These are phyloP conservation scores for Penicillium sp. DNA, from an alignment of 2,329 filamentous ascomycete genomes.

Conservation along the genomic window DNA sequence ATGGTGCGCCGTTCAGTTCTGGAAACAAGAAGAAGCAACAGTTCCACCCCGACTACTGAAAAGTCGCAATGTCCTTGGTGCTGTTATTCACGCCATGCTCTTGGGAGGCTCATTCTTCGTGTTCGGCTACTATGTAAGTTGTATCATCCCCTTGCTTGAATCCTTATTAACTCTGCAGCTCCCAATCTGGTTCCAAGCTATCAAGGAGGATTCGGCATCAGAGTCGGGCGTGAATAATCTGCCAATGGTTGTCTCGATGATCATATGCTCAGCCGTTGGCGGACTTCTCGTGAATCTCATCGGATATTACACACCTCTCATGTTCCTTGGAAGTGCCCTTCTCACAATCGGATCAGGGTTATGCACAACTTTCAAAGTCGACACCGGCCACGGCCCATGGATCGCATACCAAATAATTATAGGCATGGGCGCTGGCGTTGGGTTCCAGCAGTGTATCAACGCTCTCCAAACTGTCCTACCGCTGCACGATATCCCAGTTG, in stretches of 20 bases:
- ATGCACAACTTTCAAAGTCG: slow-evolving; percentile 32
- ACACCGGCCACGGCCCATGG: slow-evolving; percentile 29
- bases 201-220: slow-evolving; percentile 32
- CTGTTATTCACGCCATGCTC: slow-evolving; percentile 42
- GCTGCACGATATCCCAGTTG: slow-evolving; percentile 33
- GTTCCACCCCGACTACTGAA: slow-evolving; percentile 45
- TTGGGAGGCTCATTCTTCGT: slow-evolving; percentile 44
- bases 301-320: slow-evolving; percentile 42
- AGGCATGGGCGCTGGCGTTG: slow-evolving; percentile 35
- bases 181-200: slow-evolving; percentile 44
- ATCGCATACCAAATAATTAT: slow-evolving; percentile 39
- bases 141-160: too few species aligned
- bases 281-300: slow-evolving; percentile 30
- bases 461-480: slow-evolving; percentile 35
- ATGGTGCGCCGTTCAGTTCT: slow-evolving; percentile 38
- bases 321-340: slow-evolving; percentile 30
- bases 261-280: slow-evolving; percentile 30
- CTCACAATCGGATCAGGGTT: slow-evolving; percentile 34
- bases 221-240: slow-evolving; percentile 38
- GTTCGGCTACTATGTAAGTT: slow-evolving; percentile 43
- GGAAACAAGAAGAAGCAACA: slow-evolving; percentile 41
- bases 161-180: slow-evolving; percentile 25
- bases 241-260: slow-evolving; percentile 33
- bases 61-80: slow-evolving; percentile 43
- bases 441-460: slow-evolving; percentile 35